These are phyloP conservation scores for Colletotrichum scovillei DNA, from an alignment of 2,329 filamentous ascomycete species.

Conservation along the genomic window DNA sequence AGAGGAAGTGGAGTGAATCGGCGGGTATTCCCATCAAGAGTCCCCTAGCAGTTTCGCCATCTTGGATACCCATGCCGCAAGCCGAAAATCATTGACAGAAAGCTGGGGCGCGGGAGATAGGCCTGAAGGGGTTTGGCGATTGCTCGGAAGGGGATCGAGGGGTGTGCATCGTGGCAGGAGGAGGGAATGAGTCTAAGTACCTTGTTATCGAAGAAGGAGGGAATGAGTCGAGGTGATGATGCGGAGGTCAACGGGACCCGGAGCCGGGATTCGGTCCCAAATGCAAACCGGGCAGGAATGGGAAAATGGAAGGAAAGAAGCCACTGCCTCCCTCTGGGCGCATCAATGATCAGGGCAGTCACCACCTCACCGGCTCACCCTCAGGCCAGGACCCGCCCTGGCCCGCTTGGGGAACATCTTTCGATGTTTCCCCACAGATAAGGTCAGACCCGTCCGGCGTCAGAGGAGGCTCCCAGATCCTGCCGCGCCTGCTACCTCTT, in stretches of 20 bases:
- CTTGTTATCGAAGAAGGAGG: no score
- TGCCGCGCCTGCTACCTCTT: background rate
- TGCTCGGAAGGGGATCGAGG: background rate
- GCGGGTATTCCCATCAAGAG: constrained; percentile 22
- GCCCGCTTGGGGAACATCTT: constrained; percentile 25
- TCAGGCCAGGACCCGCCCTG: constrained; percentile 6
- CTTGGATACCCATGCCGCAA: background rate
- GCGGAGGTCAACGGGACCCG: background rate
- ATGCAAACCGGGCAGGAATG: background rate
- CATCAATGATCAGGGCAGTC: background rate
- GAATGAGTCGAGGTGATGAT: background rate
- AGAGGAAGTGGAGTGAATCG: background rate
- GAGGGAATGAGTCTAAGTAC: background rate
- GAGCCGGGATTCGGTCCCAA: background rate
- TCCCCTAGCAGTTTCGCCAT: constrained; percentile 17
- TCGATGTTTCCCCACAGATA: constrained; percentile 36
- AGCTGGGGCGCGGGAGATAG: background rate
- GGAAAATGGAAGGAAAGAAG: background rate
- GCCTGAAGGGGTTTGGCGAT: background rate
- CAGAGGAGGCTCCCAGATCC: background rate
- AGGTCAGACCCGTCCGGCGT: constrained; percentile 9
- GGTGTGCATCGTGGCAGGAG: background rate
- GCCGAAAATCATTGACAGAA: background rate
- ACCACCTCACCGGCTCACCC: background rate
- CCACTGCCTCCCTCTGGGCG: background rate